Base-by-base conservation (phyloP, 1,139 yeast genomes). In the Torulaspora globosa region DNA sequence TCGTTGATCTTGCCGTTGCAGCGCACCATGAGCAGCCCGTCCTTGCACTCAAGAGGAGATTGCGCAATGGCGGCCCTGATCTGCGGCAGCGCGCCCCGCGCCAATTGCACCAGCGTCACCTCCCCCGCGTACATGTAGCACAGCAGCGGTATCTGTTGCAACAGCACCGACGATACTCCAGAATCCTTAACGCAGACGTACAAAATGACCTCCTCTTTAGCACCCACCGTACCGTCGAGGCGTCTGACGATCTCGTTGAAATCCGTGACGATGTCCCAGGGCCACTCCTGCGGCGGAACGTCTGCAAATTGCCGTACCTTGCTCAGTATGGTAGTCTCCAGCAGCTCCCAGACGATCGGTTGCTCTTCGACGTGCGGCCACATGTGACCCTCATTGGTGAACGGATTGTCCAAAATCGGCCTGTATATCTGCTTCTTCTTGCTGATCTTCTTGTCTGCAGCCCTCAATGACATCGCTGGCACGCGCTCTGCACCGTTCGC, bases 351-450 rank as follows among this genome's bases (percentile, higher is more conserved):
- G 8, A 61, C 57, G 9, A 60, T 36, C 11, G 48, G 50, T 39
- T 57, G 66, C 28, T 62, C 62, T 2, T 43, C 37, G 2, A 63
- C 65, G 30, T 44, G 59, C 9, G 67, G 67, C 62, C 65, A 63
- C 35, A 48, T 34, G 24, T 51, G 50, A 1, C 52, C 50, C 37
- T 62, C 65, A 33, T 57, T 56, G 3, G 59, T 56, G 49, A 53
- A 62, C 9, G 67, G 66, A 34, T 57, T 57, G 9, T 60, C 59
- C 21, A 63, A 49, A 5, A 63, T 50, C 2, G 67, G 62, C 48
- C 55, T 58, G 45, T 62, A 63, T 5, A 60, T 59, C 49, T 63
- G 66, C 42, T 54, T 60, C 23, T 55, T 51, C 46, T 53, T 51
- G 7, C 58, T 58, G n/a, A 56, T 42, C 26, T 49, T 51, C 48